Conservation (phyloP, 805 yeast genomes). For the Yamadazyma phyllophila region DNA sequence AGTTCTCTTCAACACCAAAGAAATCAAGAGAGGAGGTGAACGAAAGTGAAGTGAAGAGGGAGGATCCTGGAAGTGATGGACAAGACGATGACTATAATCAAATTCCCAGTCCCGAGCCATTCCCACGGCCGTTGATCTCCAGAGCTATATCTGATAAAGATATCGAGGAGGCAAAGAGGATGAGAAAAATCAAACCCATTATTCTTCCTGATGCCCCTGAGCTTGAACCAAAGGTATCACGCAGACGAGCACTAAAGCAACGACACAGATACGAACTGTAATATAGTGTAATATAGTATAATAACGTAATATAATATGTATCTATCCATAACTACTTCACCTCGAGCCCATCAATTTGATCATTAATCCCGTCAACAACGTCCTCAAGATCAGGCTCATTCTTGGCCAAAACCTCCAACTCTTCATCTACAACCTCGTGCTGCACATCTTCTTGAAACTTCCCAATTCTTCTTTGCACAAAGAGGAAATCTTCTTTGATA, state of each 20-base stretch:
- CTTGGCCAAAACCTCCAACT: background rate
- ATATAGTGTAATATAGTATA: background rate
- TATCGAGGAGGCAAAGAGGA: constrained; percentile 32
- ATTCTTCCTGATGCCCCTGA: constrained; percentile 29
- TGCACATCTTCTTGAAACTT: constrained; percentile 2
- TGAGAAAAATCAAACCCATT: constrained; percentile 36
- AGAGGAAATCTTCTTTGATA: constrained; percentile 22
- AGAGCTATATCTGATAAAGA: constrained; percentile 8
- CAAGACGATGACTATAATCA: background rate
- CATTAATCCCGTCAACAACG: constrained; percentile 20
- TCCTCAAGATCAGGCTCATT: constrained; percentile 17
- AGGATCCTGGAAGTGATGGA: background rate
- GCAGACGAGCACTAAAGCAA: constrained; percentile 28
- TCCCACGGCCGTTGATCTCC: constrained; percentile 2
- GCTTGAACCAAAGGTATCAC: constrained; percentile 28
- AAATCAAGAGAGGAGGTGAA: too few species aligned
- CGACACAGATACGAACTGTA: constrained; percentile 14
- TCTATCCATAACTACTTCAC: background rate
- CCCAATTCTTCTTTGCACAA: constrained; percentile 26
- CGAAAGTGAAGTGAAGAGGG: background rate
- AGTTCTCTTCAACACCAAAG: constrained; percentile 11
- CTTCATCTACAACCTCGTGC: constrained; percentile 3
- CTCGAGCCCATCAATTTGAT: constrained; percentile 22
- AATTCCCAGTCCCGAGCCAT: background rate
- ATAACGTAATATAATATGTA: background rate